Evolutionary conservation across 176 grass and related monocot genomes (phyloP).

Genomic region (Avena atlantica): DNA sequence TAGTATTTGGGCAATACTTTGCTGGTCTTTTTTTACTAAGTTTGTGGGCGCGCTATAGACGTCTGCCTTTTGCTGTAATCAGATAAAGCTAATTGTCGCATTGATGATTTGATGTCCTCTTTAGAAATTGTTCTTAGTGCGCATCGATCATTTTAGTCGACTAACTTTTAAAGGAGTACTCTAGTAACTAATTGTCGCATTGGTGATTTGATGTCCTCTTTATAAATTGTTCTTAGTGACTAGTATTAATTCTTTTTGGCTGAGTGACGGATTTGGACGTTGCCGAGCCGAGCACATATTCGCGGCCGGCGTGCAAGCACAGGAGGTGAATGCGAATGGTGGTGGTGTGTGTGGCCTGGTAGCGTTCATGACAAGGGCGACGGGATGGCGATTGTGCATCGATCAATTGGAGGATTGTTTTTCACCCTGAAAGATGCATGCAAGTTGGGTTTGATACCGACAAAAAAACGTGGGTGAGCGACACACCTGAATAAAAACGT

Average conservation of each 20-base stretch:
- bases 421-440: neutral
- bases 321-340: neutral
- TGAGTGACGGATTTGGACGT: neutral
- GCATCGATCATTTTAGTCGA: too few relatives aligned
- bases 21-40: neutral
- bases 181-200: neutral
- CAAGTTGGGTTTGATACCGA: neutral
- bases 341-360: neutral
- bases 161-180: slow-evolving; percentile 14
- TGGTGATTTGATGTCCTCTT: too few relatives aligned
- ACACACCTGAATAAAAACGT: neutral
- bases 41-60: neutral
- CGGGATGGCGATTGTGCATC: neutral
- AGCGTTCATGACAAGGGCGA: slow-evolving; percentile 28
- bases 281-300: slow-evolving; percentile 14
- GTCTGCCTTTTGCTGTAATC: neutral
- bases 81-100: neutral
- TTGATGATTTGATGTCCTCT: neutral
- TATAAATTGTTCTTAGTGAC: too few relatives aligned
- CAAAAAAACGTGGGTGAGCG: neutral
- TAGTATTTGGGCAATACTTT: neutral
- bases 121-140: too few relatives aligned
- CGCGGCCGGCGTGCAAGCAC: neutral
- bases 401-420: neutral
- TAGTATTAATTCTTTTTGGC: too few relatives aligned